A percentile compares a stretch with the other conserved stretches of the same genome.
phyloP scores from a whole-genome alignment of 768 basidiomycete genomes.

The Lactifluus pinguis region DNA sequence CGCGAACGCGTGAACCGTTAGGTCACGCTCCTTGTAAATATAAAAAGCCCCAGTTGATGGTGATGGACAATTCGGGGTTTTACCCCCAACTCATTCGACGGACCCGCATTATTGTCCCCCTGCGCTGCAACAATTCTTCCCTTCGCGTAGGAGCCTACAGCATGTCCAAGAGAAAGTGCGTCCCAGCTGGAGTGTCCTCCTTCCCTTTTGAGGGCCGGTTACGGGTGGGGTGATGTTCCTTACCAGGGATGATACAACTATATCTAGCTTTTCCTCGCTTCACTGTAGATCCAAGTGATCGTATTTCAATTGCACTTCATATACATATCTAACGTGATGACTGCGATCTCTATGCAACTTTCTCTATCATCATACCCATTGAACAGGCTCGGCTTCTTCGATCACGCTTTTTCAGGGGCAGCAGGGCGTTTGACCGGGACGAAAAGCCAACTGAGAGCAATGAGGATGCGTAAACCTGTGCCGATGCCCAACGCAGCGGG shows the following conservation, averaged over 20 bases:
- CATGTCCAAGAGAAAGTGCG: constrained; percentile 27
- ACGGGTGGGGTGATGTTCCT: constrained; percentile 30
- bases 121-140: constrained; percentile 21
- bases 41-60: not conserved
- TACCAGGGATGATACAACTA: constrained; percentile 30
- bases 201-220: constrained; percentile 19
- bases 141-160: constrained; percentile 34
- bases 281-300: not conserved
- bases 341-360: too few relatives aligned
- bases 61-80: not conserved
- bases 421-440: constrained; percentile 35
- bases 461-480: constrained; percentile 50
- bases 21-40: not conserved
- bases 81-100: constrained; percentile 28
- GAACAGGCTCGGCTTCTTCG: not conserved
- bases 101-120: constrained; percentile 35
- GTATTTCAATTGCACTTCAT: not conserved
- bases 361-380: not conserved
- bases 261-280: not conserved
- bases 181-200: constrained; percentile 31
- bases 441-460: constrained; percentile 58
- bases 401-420: not conserved
- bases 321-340: not conserved
- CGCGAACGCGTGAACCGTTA: too few relatives aligned
- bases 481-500: constrained; percentile 60